Evolutionary conservation across 768 basidiomycete species (phyloP).

Genomic region (Mycena indigotica): DNA sequence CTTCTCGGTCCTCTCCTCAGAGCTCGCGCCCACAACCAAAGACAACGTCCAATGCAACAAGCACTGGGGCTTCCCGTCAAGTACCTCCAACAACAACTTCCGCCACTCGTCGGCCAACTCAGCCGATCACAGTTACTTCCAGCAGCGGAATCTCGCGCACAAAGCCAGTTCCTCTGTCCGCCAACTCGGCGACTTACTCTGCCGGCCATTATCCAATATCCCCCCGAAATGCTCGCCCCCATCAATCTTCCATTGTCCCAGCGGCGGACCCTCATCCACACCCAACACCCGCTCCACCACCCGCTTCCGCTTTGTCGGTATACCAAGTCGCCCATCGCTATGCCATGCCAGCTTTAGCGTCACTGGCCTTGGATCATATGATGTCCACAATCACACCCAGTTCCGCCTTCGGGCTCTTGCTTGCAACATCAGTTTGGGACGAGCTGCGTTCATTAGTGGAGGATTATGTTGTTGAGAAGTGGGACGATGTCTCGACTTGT

Average conservation of each 20-base stretch:
- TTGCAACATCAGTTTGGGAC: conserved; percentile 70
- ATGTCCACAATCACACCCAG: conserved; percentile 67
- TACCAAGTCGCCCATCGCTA: conserved; percentile 82
- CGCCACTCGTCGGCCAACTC: conserved; percentile 19
- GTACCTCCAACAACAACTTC: conserved; percentile 26
- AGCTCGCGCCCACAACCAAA: conserved; percentile 25
- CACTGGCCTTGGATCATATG: conserved; percentile 72
- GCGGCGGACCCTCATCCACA: conserved; percentile 71
- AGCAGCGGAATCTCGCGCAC: conserved; percentile 30
- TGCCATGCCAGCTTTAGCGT: conserved; percentile 63
- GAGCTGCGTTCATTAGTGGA: conserved; percentile 63
- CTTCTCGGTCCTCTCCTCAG: conserved; percentile 25
- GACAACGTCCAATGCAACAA: conserved; percentile 24
- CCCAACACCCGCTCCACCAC: conserved; percentile 60
- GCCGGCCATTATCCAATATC: conserved; percentile 50
- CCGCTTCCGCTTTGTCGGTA: conserved; percentile 73
- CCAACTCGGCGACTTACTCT: conserved; percentile 35
- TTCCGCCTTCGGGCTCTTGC: conserved; percentile 66
- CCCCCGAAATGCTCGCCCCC: conserved; percentile 46
- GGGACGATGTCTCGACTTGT: conserved; percentile 67
- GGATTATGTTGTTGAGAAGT: conserved; percentile 78
- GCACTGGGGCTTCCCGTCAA: conserved; percentile 22
- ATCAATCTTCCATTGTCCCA: conserved; percentile 33
- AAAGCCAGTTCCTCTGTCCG: conserved; percentile 46
- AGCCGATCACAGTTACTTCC: conserved; percentile 5